These are phyloP conservation scores for Hypomyces rosellus DNA, from an alignment of 2,329 filamentous ascomycete genomes.

Conservation along the genomic window DNA sequence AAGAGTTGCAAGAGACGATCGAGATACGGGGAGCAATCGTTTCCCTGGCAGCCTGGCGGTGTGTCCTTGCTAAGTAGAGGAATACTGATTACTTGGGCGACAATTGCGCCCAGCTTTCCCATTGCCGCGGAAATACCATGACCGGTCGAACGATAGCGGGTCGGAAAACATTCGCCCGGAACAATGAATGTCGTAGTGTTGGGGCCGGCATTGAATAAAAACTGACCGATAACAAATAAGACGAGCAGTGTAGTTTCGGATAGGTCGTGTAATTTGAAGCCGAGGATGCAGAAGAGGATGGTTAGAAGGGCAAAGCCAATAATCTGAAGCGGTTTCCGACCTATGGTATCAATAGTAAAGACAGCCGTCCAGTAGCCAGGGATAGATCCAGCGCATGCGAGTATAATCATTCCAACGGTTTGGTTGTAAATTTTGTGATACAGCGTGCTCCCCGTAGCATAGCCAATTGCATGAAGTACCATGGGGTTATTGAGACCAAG, in stretches of 20 bases:
- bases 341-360: slow-evolving; percentile 65
- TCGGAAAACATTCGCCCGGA: slow-evolving; percentile 59
- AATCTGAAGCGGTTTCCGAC: slow-evolving; percentile 70
- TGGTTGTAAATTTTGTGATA: slow-evolving; percentile 66
- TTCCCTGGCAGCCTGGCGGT: slow-evolving; percentile 41
- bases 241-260: slow-evolving; percentile 45
- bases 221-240: slow-evolving; percentile 58
- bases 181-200: slow-evolving; percentile 62
- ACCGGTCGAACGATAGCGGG: slow-evolving; percentile 54
- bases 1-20: slow-evolving; percentile 72
- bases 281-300: slow-evolving; percentile 55
- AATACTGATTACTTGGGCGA: slow-evolving; percentile 60
- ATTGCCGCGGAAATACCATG: slow-evolving; percentile 61
- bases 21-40: slow-evolving; percentile 52
- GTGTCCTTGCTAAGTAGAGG: slow-evolving; percentile 55
- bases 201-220: slow-evolving; percentile 61
- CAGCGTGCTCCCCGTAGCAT: slow-evolving; percentile 54
- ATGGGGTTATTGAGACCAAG: slow-evolving; percentile 70
- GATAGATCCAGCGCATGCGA: slow-evolving; percentile 70
- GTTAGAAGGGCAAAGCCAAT: slow-evolving; percentile 56
- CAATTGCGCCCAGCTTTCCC: slow-evolving; percentile 62
- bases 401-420: slow-evolving; percentile 69
- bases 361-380: slow-evolving; percentile 78
- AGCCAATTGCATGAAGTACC: slow-evolving; percentile 67
- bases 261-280: slow-evolving; percentile 50